Conservation (phyloP, 2,329 filamentous ascomycete species). For the Coniosporium tulheliwenetii region DNA sequence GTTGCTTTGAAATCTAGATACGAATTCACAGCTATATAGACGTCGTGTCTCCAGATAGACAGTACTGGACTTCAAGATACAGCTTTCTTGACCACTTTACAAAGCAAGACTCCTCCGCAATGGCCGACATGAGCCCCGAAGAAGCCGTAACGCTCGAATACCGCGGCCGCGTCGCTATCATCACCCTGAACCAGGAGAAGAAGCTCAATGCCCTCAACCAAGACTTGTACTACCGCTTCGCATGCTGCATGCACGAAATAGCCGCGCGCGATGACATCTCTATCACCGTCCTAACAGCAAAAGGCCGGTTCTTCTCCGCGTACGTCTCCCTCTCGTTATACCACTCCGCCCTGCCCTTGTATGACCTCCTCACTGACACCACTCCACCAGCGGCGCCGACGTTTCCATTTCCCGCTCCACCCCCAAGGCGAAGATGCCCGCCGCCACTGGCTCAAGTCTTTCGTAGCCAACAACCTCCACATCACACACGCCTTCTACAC, state of each 20-base stretch:
- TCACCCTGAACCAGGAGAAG: constrained; percentile 70
- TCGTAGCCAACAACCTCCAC: constrained; percentile 79
- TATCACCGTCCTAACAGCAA: constrained; percentile 72
- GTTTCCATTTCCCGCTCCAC: constrained; percentile 41
- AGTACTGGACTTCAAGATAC: too few relatives aligned
- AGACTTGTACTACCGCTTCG: constrained; percentile 62
- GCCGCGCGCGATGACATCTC: constrained; percentile 65
- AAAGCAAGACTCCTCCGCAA: too few relatives aligned
- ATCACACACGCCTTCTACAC: constrained; percentile 80
- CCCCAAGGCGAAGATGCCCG: constrained; percentile 22
- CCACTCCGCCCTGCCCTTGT: background rate
- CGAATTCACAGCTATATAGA: too few relatives aligned
- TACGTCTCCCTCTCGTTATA: constrained; percentile 33
- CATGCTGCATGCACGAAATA: constrained; percentile 58
- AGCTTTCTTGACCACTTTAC: too few relatives aligned
- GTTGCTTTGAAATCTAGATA: background rate
- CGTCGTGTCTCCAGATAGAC: too few relatives aligned
- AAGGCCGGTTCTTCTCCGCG: constrained; percentile 76
- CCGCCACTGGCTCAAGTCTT: constrained; percentile 49
- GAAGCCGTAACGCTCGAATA: constrained; percentile 44
- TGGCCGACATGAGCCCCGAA: constrained; percentile 9
- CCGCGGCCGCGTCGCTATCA: constrained; percentile 56
- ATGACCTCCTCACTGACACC: constrained; percentile 2
- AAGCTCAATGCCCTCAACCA: constrained; percentile 76
- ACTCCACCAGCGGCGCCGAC: constrained; percentile 57